phyloP scores from a whole-genome alignment of 805 yeast genomes.

The Saturnispora halmiae region DNA sequence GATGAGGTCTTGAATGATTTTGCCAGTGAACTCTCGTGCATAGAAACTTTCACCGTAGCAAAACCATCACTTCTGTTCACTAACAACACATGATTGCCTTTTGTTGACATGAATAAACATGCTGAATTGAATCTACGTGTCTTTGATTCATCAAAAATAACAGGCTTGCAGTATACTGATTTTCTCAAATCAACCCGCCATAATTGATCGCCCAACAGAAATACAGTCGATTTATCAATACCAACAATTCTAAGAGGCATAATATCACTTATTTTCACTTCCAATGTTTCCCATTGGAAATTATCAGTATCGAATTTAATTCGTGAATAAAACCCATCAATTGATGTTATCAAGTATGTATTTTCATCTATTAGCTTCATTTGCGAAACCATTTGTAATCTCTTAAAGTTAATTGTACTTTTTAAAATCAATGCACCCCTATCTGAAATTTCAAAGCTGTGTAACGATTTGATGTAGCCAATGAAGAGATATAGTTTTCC shows the following conservation, averaged over 20 bases:
- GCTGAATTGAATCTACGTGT: neutral
- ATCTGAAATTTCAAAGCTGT: neutral
- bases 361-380: neutral
- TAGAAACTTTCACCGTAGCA: neutral
- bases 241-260: conserved; percentile 16
- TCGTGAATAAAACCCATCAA: conserved; percentile 17
- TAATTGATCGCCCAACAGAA: conserved; percentile 18
- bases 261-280: conserved; percentile 16
- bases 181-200: conserved; percentile 23
- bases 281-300: neutral
- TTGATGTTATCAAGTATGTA: conserved; percentile 18
- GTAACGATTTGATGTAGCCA: conserved; percentile 1
- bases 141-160: conserved; percentile 19
- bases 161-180: conserved; percentile 22
- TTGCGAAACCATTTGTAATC: neutral
- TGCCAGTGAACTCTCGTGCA: neutral
- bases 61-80: conserved; percentile 4
- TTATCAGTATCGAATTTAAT: conserved; percentile 1
- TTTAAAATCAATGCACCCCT: neutral
- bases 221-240: conserved; percentile 7
- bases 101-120: neutral
- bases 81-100: neutral
- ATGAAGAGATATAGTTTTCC: neutral
- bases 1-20: neutral
- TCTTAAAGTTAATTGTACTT: neutral